Base-by-base conservation (phyloP, 805 yeast genomes). In the Clavispora phyllophila region DNA sequence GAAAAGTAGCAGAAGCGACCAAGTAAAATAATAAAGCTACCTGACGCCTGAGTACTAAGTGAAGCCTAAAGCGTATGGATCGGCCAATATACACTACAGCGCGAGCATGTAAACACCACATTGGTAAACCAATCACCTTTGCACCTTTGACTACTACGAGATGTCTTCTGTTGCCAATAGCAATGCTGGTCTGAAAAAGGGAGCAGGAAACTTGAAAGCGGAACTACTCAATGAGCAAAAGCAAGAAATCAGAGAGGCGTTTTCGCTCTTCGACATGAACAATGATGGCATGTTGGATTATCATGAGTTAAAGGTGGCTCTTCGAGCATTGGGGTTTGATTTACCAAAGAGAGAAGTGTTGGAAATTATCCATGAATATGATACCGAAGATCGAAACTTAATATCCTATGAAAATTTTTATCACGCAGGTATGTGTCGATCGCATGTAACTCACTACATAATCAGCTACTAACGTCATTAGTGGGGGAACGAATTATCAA, bases 271-370 rank as follows among this genome's bases (percentile, higher is more conserved):
- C 62, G 99, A 93, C 58, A 82, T 87, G 85, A 88, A 93, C 63
- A 81, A 79, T 46, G 98, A 93, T 61, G 95, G 96, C 3, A 76
- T 73, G 50, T 72, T 93, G 40, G 97, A 93, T 56, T 91, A 86
- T 61, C 98, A 93, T 57, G 98, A 91, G 55, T 70, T 88, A 50
- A 90, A 88, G 63, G 96, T 89, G 15, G 97, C 99, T 0, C 79
- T 93, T 69, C 70, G 95, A 42, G 99, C 99, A 0, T 71, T 93
- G 32, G 98, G 96, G 22, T 91, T 93, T 58, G 96, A 87, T 39
- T 74, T 86, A 54, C 67, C 84, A 23, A 81, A 89, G 54, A 75
- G 81, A 48, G 88, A 85, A 43, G 85, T 91, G 3, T 71, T 84
- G 48, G 81, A 81, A 38, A 75, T 88, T 18, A 82, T 93, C 37